Percentiles rank a stretch among this genome's conserved stretches.
These are phyloP conservation scores for Hypoxylon sp. DNA, from an alignment of 2,329 filamentous ascomycete species.

Conservation along the genomic window DNA sequence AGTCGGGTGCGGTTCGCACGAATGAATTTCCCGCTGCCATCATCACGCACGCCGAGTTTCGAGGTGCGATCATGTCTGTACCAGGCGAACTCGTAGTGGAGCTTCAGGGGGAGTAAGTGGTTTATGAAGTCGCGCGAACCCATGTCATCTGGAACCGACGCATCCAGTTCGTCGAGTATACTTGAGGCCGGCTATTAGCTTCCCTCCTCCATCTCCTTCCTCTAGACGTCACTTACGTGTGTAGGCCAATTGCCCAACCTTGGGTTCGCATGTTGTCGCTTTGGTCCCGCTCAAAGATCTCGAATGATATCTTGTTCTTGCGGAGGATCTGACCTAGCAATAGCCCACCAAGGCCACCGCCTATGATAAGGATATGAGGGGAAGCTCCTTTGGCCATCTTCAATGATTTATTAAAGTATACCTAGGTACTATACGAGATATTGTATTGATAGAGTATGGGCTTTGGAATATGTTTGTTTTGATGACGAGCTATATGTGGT, in stretches of 20 bases:
- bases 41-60: constrained; percentile 40
- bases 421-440: background rate
- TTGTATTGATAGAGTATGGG: background rate
- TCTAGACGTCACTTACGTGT: constrained; percentile 31
- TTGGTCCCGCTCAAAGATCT: constrained; percentile 47
- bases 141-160: constrained; percentile 45
- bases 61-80: constrained; percentile 41
- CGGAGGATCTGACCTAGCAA: constrained; percentile 45
- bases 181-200: constrained; percentile 30
- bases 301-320: constrained; percentile 47
- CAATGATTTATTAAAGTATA: background rate
- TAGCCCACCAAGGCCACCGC: constrained; percentile 46
- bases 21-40: constrained; percentile 53
- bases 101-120: constrained; percentile 45
- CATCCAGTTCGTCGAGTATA: constrained; percentile 47
- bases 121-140: constrained; percentile 45
- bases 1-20: constrained; percentile 53
- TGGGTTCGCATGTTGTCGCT: constrained; percentile 41
- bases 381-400: constrained; percentile 31
- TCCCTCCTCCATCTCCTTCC: background rate
- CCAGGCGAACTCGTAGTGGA: constrained; percentile 42
- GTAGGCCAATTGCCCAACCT: constrained; percentile 47
- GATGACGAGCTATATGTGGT: background rate
- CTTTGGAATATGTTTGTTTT: background rate
- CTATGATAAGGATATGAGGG: constrained; percentile 46